Evolutionary conservation across 108 stramenopile species (phyloP), one percentile per base, ranked within the genome.

Genomic region (Pseudonitzschia pungens): DNA sequence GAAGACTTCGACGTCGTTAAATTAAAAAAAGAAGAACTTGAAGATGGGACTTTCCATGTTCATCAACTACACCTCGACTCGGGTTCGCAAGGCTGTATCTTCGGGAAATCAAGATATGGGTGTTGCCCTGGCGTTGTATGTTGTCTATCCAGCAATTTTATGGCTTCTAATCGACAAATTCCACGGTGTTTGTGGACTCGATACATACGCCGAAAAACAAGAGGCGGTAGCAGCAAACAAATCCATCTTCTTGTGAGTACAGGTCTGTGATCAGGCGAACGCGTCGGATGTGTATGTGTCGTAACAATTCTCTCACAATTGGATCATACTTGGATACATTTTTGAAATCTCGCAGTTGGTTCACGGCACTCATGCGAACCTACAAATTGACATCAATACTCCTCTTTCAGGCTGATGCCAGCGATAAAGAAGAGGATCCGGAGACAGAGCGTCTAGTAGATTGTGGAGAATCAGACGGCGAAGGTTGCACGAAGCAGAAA

Each of bases 141-240:
- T 71, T 40, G 53, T 77, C 29, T 77, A 77, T 67, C 77, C 77
- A 5, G 77, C 77, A 22, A 67, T 77, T 31, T 54, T 77, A n/a
- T 77, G 68, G 56, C 48, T 77, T 29, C 54, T 77, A 20, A 69
- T 77, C 64, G 69, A 77, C 43, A 70, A 70, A 40, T 77, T 77
- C 27, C 77, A 77, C 70, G 77, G 77, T 29, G 55, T 77, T 0
- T 77, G 77, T 70, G 77, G 77, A 9, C 29, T 29, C 11, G 77
- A 71, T 27, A 67, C 77, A 28, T 77, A 71, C 58, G 15, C 42
- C 36, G 42, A 31, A 66, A 77, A 77, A 44, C 42, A 26, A 32
- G 77, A 77, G 51, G 70, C 70, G 5, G 58, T 77, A 18, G 64
- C 27, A 11, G 77, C 77, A 18, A 65, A 65, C 40, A 44, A 65